These are phyloP conservation scores for Ceratobasidium sp. DNA, from an alignment of 1,284 basidiomycete species.

Conservation along the genomic window DNA sequence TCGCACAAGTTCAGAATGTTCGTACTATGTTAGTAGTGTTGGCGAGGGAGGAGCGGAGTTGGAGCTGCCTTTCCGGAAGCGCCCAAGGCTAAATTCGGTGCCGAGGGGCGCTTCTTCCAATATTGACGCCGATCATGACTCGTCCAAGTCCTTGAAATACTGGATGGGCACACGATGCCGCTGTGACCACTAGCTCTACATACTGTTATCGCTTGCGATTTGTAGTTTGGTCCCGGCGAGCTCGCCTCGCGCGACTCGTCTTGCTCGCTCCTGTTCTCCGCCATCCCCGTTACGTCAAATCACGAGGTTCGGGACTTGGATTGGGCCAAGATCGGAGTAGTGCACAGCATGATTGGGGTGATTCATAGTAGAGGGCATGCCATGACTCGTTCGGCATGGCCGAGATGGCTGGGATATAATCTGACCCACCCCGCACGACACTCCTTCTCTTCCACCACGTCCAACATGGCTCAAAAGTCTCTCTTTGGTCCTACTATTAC, in stretches of 20 bases:
- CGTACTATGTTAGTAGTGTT: neutral
- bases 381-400: slow-evolving; percentile 32
- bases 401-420: slow-evolving; percentile 20
- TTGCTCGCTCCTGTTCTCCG: neutral
- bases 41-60: neutral
- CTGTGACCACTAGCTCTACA: too few species aligned
- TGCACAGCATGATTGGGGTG: slow-evolving; percentile 43
- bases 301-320: neutral
- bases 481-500: slow-evolving; percentile 44
- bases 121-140: slow-evolving; percentile 18
- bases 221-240: neutral
- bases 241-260: neutral
- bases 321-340: slow-evolving; percentile 5
- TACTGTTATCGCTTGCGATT: neutral
- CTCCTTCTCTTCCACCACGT: neutral
- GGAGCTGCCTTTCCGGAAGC: neutral
- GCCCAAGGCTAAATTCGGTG: slow-evolving; percentile 16
- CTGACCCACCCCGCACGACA: neutral
- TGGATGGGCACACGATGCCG: neutral
- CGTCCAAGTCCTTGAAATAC: neutral
- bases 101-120: neutral
- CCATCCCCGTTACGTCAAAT: slow-evolving; percentile 34
- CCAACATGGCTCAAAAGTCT: slow-evolving; percentile 26
- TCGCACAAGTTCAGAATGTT: neutral
- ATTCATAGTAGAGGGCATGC: slow-evolving; percentile 9